Base-by-base conservation (phyloP, 352 stramenopile genomes). In the Pythium brassicae region DNA sequence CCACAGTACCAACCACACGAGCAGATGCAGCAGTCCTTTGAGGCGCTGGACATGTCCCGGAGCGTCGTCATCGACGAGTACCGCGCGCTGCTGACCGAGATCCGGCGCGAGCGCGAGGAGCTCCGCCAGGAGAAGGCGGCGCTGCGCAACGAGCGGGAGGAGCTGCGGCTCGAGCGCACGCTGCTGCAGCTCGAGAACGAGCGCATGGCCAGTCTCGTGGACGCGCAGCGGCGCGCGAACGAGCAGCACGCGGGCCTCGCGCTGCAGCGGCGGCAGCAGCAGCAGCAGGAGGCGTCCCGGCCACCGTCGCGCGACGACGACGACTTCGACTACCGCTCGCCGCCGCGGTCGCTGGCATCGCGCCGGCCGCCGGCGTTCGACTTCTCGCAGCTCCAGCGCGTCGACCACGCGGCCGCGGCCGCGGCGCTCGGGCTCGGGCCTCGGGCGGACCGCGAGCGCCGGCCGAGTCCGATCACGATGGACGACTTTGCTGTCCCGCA, bases 151-250 rank as follows among this genome's bases (percentile, higher is more conserved):
- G 82, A 90, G 48, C 87, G 84, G 45, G 82, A 92, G 34, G 77
- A 87, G 23, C n/a, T 92, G n/a, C 78, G 79, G 1, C 69, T 88
- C 25, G 78, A 92, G 32, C 71, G 78, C 37, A 65, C 70, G 35
- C 57, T 86, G 27, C 58, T 90, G 50, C 79, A 90, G 53, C 60
- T 90, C 39, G 82, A 92, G 47, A 92, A 90, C 40, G 82, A 92
- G 60, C 78, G 78, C 40, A 83, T 89, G 72, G 69, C 69, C 9
- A 79, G 57, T 44, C 62, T 87, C 20, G 65, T 92, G 27, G 79
- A 90, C 35, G 65, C 74, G 0, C 76, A 91, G 53, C 71, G 78
- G 17, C 72, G 71, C 14, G 61, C 86, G 23, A 77, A 78, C 5
- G 80, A 86, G 35, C 70, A 86, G 50, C 69, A 84, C 20, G 57